phyloP scores from a whole-genome alignment of 1,284 basidiomycete genomes.

The Trichosporon sp. region DNA sequence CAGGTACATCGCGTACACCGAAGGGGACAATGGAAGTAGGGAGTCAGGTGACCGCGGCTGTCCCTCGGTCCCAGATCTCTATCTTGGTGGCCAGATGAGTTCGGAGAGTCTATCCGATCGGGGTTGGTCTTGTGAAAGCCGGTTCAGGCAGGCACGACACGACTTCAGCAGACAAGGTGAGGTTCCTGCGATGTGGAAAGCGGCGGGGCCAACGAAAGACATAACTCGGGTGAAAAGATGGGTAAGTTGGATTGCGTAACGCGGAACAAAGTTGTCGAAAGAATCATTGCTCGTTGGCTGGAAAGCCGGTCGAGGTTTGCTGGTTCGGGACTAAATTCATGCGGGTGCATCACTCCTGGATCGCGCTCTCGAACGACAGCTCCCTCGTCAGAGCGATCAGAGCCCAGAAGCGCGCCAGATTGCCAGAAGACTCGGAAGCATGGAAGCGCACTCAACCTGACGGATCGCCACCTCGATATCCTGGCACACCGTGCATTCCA shows the following conservation, averaged over 20 bases:
- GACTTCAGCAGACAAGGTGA: not conserved
- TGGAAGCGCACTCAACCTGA: not conserved
- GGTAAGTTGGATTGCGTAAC: not conserved
- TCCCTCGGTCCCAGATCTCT: not conserved
- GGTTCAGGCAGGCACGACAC: not conserved
- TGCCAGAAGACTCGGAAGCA: not conserved
- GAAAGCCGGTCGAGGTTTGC: not conserved
- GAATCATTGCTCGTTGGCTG: not conserved
- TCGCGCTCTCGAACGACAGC: not conserved
- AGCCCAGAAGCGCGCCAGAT: too few relatives aligned
- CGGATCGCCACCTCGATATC: too few relatives aligned
- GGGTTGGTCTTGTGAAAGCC: not conserved
- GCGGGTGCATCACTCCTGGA: not conserved
- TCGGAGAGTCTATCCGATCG: not conserved
- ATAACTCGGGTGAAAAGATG: not conserved
- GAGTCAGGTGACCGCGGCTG: not conserved
- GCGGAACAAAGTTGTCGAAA: not conserved
- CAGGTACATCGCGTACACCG: too few relatives aligned
- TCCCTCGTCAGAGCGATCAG: too few relatives aligned
- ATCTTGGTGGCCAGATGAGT: not conserved
- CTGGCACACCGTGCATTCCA: too few relatives aligned
- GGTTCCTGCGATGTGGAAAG: not conserved
- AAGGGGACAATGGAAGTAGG: too few relatives aligned
- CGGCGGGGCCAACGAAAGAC: not conserved
- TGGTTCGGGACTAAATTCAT: not conserved